Evolutionary conservation across 768 basidiomycete genomes (phyloP).

Genomic region (Termitomyces bulborhizus): DNA sequence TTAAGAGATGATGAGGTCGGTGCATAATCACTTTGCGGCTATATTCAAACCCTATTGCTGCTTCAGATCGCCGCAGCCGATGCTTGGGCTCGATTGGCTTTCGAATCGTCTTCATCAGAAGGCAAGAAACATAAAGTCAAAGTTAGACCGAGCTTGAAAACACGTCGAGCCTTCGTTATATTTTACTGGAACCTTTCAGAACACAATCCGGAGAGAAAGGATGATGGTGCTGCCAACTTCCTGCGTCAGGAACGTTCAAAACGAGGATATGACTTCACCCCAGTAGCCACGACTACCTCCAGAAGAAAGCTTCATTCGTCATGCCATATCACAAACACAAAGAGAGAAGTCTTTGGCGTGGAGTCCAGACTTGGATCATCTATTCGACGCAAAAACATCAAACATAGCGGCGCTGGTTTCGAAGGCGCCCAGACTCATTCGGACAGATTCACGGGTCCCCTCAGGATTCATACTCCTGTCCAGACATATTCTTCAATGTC

Average conservation of each 20-base stretch:
- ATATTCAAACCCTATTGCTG: not conserved
- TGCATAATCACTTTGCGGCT: not conserved
- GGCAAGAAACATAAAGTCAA: not conserved
- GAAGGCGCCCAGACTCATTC: not conserved
- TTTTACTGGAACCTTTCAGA: constrained; percentile 19
- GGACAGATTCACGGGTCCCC: not conserved
- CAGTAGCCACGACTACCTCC: not conserved
- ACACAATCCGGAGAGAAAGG: not conserved
- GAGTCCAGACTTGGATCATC: not conserved
- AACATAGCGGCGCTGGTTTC: not conserved
- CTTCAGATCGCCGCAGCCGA: constrained; percentile 9
- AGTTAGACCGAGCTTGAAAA: constrained; percentile 5
- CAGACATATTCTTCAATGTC: not conserved
- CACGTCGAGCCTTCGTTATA: constrained; percentile 13
- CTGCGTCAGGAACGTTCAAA: constrained; percentile 3
- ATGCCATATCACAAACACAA: not conserved
- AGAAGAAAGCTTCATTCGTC: not conserved
- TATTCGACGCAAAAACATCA: not conserved
- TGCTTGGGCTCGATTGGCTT: constrained; percentile 13
- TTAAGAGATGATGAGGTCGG: constrained; percentile 1
- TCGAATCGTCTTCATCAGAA: not conserved
- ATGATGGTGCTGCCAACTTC: constrained; percentile 13
- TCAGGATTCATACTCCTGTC: not conserved
- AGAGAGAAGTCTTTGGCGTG: not conserved
- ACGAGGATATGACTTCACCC: constrained; percentile 11